A percentile compares a stretch with the other conserved stretches of the same genome.
phyloP scores from a whole-genome alignment of 257 asterid species.

The Solanum appendiculatum region DNA sequence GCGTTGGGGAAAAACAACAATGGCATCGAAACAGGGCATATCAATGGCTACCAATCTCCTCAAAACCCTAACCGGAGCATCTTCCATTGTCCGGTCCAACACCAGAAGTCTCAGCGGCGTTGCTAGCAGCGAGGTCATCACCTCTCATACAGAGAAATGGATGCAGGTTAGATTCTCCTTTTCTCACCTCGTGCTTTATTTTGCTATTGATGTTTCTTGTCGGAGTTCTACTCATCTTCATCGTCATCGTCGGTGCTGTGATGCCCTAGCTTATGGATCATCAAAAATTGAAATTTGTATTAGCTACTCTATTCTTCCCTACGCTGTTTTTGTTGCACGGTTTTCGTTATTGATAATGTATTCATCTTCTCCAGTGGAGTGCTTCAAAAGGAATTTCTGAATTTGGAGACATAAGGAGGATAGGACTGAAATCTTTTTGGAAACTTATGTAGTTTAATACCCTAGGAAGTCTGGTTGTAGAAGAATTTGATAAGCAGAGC shows the following conservation, averaged over 20 bases:
- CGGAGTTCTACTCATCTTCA: not conserved
- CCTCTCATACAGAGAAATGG: slow-evolving; percentile 79
- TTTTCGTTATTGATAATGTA: not conserved
- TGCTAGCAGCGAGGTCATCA: slow-evolving; percentile 29
- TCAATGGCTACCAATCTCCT: slow-evolving; percentile 34
- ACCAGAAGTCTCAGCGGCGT: slow-evolving; percentile 32
- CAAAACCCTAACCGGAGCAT: slow-evolving; percentile 33
- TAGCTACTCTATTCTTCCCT: not conserved
- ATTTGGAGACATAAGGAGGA: not conserved
- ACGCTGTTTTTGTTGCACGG: not conserved
- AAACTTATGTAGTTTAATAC: not conserved
- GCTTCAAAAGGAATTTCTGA: not conserved
- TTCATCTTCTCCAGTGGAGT: not conserved
- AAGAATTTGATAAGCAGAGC: not conserved
- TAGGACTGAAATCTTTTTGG: not conserved
- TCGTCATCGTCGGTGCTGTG: not conserved
- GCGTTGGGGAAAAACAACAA: not conserved
- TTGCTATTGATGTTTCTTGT: not conserved
- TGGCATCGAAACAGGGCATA: slow-evolving; percentile 39
- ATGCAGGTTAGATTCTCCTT: slow-evolving; percentile 49
- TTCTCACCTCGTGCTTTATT: not conserved
- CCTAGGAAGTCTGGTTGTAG: not conserved
- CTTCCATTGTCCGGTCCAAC: not conserved
- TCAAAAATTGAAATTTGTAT: not conserved
- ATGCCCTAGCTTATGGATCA: not conserved